Percentiles rank a stretch among this genome's conserved stretches.
Conservation (phyloP, 164 flowering plant species). For the Buxus sempervirens region DNA sequence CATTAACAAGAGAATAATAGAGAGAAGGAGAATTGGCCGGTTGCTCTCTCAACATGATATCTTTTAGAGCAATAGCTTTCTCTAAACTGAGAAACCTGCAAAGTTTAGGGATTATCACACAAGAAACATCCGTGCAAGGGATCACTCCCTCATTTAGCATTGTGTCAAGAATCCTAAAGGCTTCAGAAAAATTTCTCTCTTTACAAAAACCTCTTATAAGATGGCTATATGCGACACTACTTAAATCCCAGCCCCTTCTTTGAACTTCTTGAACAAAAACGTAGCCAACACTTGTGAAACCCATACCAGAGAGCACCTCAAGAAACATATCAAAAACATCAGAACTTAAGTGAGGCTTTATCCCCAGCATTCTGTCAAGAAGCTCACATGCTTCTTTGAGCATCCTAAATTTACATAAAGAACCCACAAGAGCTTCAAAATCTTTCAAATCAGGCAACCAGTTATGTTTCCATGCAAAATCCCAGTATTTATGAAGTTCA, state of each 20-base stretch:
- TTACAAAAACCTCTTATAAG: slow-evolving; percentile 50
- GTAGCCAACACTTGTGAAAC: slow-evolving; percentile 41
- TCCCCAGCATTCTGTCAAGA: slow-evolving; percentile 37
- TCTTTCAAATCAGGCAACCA: slow-evolving; percentile 59
- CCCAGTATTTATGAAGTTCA: slow-evolving; percentile 39
- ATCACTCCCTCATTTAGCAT: slow-evolving; percentile 33
- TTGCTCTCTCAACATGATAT: slow-evolving; percentile 31
- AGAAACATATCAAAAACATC: slow-evolving; percentile 37
- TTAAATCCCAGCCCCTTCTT: slow-evolving; percentile 30
- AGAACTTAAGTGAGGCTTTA: slow-evolving; percentile 18
- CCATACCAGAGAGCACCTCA: slow-evolving; percentile 43
- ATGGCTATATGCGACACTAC: slow-evolving; percentile 34
- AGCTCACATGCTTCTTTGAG: slow-evolving; percentile 51
- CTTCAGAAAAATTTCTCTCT: slow-evolving; percentile 47
- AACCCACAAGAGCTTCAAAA: slow-evolving; percentile 33
- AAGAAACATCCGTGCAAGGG: slow-evolving; percentile 32
- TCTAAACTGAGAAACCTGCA: slow-evolving; percentile 33
- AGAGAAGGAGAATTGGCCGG: slow-evolving; percentile 19
- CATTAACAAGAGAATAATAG: slow-evolving; percentile 35
- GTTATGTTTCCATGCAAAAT: slow-evolving; percentile 34
- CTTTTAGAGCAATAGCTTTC: slow-evolving; percentile 39
- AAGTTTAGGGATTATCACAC: slow-evolving; percentile 44
- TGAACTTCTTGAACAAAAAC: slow-evolving; percentile 40
- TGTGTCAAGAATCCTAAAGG: slow-evolving; percentile 36
- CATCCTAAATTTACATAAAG: slow-evolving; percentile 43